These are phyloP conservation scores for Apium graveolens DNA, from an alignment of 129 eudicot species.

Conservation along the genomic window DNA sequence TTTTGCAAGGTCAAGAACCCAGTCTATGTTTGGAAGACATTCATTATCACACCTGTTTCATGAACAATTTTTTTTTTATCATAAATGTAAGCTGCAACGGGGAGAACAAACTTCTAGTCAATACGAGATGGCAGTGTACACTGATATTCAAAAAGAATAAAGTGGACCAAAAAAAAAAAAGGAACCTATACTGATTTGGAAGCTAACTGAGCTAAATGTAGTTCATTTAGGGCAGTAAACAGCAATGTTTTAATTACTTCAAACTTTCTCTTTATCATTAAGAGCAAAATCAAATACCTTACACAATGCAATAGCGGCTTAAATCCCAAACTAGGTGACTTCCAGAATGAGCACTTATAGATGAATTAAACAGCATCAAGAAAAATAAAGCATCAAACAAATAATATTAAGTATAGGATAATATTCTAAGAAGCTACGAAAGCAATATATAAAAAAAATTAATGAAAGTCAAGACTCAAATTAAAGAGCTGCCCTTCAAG, in stretches of 20 bases:
- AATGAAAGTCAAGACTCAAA: not conserved
- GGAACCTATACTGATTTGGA: not conserved
- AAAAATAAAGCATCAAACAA: not conserved
- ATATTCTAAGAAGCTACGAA: not conserved
- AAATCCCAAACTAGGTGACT: not conserved
- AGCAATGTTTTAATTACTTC: not conserved
- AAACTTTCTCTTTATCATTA: not conserved
- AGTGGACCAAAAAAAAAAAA: not conserved
- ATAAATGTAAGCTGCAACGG: not conserved
- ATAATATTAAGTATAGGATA: not conserved
- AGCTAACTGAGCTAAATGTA: not conserved
- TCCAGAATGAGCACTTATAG: not conserved
- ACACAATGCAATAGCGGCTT: not conserved
- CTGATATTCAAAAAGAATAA: not conserved
- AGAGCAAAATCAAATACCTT: not conserved
- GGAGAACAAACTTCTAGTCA: not conserved
- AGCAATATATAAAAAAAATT: not conserved
- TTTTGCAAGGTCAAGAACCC: constrained; percentile 88
- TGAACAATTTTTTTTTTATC: constrained; percentile 2
- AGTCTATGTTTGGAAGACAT: constrained; percentile 68
- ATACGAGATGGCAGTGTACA: not conserved
- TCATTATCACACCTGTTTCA: constrained; percentile 85
- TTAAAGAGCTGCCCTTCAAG: not conserved
- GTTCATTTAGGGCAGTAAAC: not conserved
- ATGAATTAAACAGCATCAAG: not conserved